Percentiles rank a stretch among this genome's conserved stretches.
phyloP scores from a whole-genome alignment of 345 rosid species.

The Brassica juncea region DNA sequence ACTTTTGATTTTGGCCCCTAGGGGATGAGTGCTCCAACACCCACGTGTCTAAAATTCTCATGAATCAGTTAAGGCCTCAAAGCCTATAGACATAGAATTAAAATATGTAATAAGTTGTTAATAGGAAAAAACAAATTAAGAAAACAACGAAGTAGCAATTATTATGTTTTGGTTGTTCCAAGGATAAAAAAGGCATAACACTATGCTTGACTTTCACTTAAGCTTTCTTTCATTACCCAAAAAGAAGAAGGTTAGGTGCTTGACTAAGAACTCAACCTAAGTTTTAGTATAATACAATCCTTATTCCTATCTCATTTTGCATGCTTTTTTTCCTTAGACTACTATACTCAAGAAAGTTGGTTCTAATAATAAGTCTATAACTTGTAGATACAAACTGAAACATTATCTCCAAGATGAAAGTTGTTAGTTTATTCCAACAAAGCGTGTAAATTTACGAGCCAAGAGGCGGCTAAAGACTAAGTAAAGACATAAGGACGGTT shows the following conservation, averaged over 20 bases:
- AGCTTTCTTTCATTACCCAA: slow-evolving; percentile 28
- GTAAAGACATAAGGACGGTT: slow-evolving; percentile 20
- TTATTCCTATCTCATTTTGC: slow-evolving; percentile 9
- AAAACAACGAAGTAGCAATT: slow-evolving; percentile 10
- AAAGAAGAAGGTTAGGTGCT: slow-evolving; percentile 31
- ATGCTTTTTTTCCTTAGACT: slow-evolving; percentile 22
- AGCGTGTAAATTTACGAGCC: neutral
- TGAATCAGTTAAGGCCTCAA: slow-evolving; percentile 11
- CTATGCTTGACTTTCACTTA: slow-evolving; percentile 42
- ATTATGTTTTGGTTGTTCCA: slow-evolving; percentile 37
- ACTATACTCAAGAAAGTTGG: neutral
- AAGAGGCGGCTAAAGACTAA: slow-evolving; percentile 26
- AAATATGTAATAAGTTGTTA: neutral
- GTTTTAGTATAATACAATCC: slow-evolving; percentile 14
- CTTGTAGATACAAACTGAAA: neutral
- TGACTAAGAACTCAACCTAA: slow-evolving; percentile 34
- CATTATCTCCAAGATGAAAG: neutral
- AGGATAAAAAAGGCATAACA: slow-evolving; percentile 12
- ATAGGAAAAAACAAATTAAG: neutral
- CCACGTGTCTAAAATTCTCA: slow-evolving; percentile 29
- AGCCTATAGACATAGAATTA: slow-evolving; percentile 12
- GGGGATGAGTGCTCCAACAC: neutral
- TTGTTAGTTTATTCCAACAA: neutral
- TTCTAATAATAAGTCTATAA: neutral
- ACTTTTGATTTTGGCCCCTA: slow-evolving; percentile 16